These are phyloP conservation scores for Saccharomycopsis babjevae DNA, from an alignment of 805 yeast genomes.

Conservation along the genomic window DNA sequence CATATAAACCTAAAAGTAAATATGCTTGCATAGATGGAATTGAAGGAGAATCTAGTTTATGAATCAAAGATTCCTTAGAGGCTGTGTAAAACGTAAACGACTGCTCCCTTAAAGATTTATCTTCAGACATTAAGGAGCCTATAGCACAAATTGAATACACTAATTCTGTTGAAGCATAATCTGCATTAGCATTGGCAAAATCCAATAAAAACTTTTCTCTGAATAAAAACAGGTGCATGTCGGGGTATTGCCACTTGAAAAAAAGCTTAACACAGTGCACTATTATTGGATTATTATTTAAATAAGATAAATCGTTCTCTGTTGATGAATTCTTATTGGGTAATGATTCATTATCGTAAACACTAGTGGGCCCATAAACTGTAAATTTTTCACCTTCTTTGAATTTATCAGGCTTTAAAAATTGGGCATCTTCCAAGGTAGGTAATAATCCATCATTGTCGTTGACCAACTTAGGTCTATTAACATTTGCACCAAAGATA, in stretches of 20 bases:
- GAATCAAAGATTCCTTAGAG: conserved; percentile 32
- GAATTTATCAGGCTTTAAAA: conserved; percentile 3
- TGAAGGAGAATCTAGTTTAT: conserved; percentile 31
- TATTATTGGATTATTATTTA: conserved; percentile 22
- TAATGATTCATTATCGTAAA: conserved; percentile 26
- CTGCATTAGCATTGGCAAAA: conserved; percentile 45
- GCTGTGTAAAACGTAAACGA: conserved; percentile 38
- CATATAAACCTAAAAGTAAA: conserved; percentile 47
- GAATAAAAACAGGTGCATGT: conserved; percentile 50
- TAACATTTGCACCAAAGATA: neutral
- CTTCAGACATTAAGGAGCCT: conserved; percentile 43
- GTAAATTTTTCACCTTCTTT: conserved; percentile 20
- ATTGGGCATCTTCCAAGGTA: conserved; percentile 4
- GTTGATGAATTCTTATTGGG: neutral
- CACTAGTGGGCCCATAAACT: conserved; percentile 37
- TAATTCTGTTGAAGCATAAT: conserved; percentile 45
- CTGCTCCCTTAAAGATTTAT: conserved; percentile 31
- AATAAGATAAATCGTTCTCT: conserved; percentile 5
- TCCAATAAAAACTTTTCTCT: conserved; percentile 55
- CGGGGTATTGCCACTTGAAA: conserved; percentile 57
- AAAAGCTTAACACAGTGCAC: conserved; percentile 20
- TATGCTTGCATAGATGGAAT: conserved; percentile 36
- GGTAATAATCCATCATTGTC: conserved; percentile 5
- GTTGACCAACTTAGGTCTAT: neutral
- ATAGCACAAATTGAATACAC: conserved; percentile 49